A percentile compares a stretch with the other conserved stretches of the same genome.
Evolutionary conservation across 2,329 filamentous ascomycete genomes (phyloP).

Genomic region (Simplicillium aogashimaense): DNA sequence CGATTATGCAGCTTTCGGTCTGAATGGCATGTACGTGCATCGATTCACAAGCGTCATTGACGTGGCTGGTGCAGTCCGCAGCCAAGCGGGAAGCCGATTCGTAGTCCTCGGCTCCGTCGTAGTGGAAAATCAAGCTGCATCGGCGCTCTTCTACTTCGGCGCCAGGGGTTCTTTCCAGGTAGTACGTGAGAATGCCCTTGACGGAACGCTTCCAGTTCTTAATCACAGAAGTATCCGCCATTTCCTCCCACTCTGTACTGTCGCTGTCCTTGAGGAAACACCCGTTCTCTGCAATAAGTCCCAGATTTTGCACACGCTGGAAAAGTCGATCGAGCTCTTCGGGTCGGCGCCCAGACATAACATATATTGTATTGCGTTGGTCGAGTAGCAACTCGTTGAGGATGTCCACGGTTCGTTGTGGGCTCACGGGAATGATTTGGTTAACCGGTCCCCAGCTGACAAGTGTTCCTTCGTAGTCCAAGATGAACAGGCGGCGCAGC

Average conservation of each 20-base stretch:
- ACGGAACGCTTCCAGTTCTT: conserved; percentile 77
- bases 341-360: conserved; percentile 84
- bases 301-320: conserved; percentile 70
- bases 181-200: conserved; percentile 75
- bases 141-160: conserved; percentile 85
- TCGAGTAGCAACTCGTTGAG: conserved; percentile 75
- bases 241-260: conserved; percentile 62
- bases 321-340: conserved; percentile 85
- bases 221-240: conserved; percentile 63
- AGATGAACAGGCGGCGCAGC: conserved; percentile 67
- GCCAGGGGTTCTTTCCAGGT: conserved; percentile 79
- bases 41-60: conserved; percentile 84
- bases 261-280: conserved; percentile 74
- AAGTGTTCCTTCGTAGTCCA: conserved; percentile 90
- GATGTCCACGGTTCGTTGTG: conserved; percentile 71
- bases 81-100: conserved; percentile 69
- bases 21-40: conserved; percentile 79
- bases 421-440: conserved; percentile 77
- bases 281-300: conserved; percentile 89
- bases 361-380: conserved; percentile 75
- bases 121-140: conserved; percentile 86
- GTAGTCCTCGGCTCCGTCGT: conserved; percentile 70
- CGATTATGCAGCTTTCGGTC: conserved; percentile 68
- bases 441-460: conserved; percentile 79
- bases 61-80: conserved; percentile 83